phyloP scores from a whole-genome alignment of 352 stramenopile genomes.

The Peronospora destructor region DNA sequence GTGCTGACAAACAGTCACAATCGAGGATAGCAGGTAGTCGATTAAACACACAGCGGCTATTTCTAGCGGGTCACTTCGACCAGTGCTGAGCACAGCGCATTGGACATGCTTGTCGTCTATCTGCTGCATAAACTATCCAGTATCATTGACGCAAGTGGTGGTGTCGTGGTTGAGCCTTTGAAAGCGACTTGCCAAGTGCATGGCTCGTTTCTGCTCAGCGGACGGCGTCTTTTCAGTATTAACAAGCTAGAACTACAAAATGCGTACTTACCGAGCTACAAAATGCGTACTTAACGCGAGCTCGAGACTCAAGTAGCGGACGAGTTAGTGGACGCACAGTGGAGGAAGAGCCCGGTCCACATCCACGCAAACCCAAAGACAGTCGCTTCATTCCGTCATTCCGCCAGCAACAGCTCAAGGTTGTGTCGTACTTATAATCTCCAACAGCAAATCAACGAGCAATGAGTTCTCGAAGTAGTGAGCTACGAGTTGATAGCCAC shows the following conservation, averaged over 20 bases:
- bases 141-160: too few relatives aligned
- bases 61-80: too few relatives aligned
- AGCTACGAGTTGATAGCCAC: conserved; percentile 5
- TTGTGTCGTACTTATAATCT: neutral
- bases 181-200: too few relatives aligned
- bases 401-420: conserved; percentile 10
- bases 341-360: conserved; percentile 22
- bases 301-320: conserved; percentile 8
- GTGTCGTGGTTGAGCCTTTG: too few relatives aligned
- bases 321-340: conserved; percentile 19
- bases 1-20: too few relatives aligned
- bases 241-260: conserved; percentile 4
- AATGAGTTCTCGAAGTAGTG: conserved; percentile 12
- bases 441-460: conserved; percentile 6
- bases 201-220: too few relatives aligned
- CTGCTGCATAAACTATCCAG: too few relatives aligned
- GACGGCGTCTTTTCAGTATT: conserved; percentile 7
- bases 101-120: too few relatives aligned
- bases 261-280: too few relatives aligned
- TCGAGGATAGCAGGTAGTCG: too few relatives aligned
- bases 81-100: too few relatives aligned
- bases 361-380: conserved; percentile 24
- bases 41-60: too few relatives aligned
- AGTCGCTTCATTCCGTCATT: conserved; percentile 26
- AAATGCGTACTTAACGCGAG: conserved; percentile 1